Base-by-base conservation (phyloP, 768 basidiomycete genomes). In the Fomitopsis pulvina region DNA sequence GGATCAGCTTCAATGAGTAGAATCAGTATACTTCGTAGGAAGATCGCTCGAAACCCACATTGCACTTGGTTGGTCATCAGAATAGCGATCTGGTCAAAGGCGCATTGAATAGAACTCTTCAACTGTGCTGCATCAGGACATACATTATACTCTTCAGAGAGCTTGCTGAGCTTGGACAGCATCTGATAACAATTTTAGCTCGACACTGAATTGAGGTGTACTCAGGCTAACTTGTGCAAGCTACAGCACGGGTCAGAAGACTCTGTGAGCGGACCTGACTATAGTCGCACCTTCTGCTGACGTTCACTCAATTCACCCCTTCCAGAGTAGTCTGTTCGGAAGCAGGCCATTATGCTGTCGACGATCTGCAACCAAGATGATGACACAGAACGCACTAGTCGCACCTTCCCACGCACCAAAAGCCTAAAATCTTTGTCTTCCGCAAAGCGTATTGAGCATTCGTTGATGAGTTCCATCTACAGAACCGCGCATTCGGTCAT, bases 291-390 rank as follows among this genome's bases (percentile, higher is more conserved):
- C 71, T 92, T 92, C 63, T 97, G 94, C 63, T 94, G 93, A 45
- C 93, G 76, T 70, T 94, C 92, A 57, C 92, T 93, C 34, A 96
- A 69, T 64, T 96, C 95, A 26, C 94, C 95, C 71, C 94, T 74
- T 20, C 94, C 94, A 3, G 89, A 90, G 64, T 74, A 98, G 66
- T 98, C 94, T 39, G 92, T 89, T 18, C 92, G 81, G 66, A 98
- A 98, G 5, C 95, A 76, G 25, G 94, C 95, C 91, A 98, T 95
- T 53, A 97, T 94, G 58, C 90, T 93, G 64, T 97, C 95, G 29
- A 97, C 79, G 51, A 97, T 92, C 86, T 95, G 60, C 4, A 41
- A 12, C 3, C 10, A 27, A 9, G 29, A 41, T n/a, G 11, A 21
- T 45, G n/a, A 41, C 22, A 32, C 22, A 21, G 29, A 38, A 1